Evolutionary conservation across 108 stramenopile species (phyloP).

Genomic region (Nitzschia sp.): DNA sequence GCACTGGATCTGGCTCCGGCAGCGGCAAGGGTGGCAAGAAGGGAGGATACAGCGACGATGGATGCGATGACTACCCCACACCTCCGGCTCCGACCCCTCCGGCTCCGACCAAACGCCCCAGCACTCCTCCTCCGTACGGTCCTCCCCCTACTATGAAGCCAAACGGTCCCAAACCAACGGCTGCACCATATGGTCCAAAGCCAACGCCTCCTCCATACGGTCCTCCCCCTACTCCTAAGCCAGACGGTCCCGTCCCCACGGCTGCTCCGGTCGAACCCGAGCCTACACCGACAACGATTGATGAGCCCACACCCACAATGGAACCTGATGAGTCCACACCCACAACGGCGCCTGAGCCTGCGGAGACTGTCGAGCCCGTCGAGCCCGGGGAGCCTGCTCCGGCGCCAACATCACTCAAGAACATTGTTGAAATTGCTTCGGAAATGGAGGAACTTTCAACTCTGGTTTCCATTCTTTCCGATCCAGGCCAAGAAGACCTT

Average conservation of each 20-base stretch:
- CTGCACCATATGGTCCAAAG: not conserved
- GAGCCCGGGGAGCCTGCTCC: not conserved
- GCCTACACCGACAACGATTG: no score
- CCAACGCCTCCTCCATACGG: not conserved
- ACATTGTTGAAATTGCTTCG: not conserved
- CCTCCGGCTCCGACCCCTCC: not conserved
- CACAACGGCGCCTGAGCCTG: not conserved
- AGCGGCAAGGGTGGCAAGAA: not conserved
- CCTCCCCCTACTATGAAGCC: not conserved
- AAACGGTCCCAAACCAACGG: not conserved
- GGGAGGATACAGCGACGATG: not conserved
- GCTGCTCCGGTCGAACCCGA: not conserved
- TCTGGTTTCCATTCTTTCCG: not conserved
- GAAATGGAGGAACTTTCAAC: not conserved
- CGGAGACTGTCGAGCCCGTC: not conserved
- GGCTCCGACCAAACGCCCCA: not conserved
- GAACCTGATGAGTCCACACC: not conserved
- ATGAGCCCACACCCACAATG: not conserved
- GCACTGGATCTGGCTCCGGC: not conserved
- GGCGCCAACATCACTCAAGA: not conserved
- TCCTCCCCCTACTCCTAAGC: not conserved
- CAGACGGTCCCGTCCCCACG: not conserved
- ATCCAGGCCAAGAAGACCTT: not conserved
- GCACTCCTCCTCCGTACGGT: not conserved
- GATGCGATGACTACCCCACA: not conserved